Conservation (phyloP, 2,329 filamentous ascomycete species). For the Ascochyta koolunga region DNA sequence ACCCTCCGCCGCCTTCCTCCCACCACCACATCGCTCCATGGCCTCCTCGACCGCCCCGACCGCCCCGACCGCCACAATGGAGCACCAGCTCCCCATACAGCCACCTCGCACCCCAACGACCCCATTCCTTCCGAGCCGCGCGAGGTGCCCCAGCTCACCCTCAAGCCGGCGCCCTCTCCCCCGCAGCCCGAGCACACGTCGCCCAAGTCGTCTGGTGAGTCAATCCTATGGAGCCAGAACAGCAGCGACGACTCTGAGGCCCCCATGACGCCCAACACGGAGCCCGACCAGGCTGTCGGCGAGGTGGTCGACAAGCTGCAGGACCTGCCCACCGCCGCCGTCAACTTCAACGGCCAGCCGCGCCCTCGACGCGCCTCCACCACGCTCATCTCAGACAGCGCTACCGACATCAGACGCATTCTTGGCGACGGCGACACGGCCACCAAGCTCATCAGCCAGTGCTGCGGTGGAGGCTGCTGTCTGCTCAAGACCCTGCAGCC, state of each 20-base stretch:
- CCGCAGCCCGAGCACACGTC: constrained; percentile 43
- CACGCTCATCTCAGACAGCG: constrained; percentile 65
- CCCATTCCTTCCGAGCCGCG: constrained; percentile 54
- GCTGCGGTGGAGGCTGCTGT: constrained; percentile 70
- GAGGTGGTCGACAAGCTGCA: constrained; percentile 52
- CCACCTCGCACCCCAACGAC: constrained; percentile 55
- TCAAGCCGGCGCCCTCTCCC: constrained; percentile 24
- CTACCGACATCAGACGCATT: constrained; percentile 63
- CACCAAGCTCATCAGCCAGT: constrained; percentile 66
- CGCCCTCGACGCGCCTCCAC: constrained; percentile 69
- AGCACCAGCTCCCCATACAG: constrained; percentile 46
- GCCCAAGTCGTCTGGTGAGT: constrained; percentile 50
- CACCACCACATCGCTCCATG: constrained; percentile 8
- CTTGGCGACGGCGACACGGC: constrained; percentile 62
- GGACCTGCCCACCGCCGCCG: constrained; percentile 43
- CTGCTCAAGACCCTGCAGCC: constrained; percentile 62
- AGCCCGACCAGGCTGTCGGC: constrained; percentile 49
- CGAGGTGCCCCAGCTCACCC: constrained; percentile 37
- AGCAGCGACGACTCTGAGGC: constrained; percentile 51
- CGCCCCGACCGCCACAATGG: constrained; percentile 22
- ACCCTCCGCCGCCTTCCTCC: not conserved
- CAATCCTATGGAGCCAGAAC: constrained; percentile 49
- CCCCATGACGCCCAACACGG: constrained; percentile 53
- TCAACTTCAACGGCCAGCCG: constrained; percentile 46
- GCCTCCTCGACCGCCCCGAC: constrained; percentile 17